A percentile compares a stretch with the other conserved stretches of the same genome.
Evolutionary conservation across 345 rosid species (phyloP).

Genomic region (Bruguiera sexangula): DNA sequence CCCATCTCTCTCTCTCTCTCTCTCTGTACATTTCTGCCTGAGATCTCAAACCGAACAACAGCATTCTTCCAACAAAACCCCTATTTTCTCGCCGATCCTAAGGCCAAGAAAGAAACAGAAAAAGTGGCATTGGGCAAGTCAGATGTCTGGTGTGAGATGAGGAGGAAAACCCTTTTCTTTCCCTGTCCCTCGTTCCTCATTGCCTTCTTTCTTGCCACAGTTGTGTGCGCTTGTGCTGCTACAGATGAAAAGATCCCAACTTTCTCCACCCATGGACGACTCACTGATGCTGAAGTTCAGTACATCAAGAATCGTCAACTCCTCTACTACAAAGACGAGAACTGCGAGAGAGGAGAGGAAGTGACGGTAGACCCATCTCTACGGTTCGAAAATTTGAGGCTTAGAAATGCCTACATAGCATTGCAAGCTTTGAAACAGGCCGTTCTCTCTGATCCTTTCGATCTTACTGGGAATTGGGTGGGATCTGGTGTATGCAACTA

Average conservation of each 20-base stretch:
- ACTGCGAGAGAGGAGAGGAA: background rate
- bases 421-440: constrained; percentile 28
- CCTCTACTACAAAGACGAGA: background rate
- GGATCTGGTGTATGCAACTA: constrained; percentile 21
- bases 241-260: constrained; percentile 22
- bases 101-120: background rate
- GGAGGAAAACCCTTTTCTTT: constrained; percentile 39
- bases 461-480: constrained; percentile 21
- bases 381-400: constrained; percentile 16
- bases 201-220: constrained; percentile 14
- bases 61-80: background rate
- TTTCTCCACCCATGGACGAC: constrained; percentile 39
- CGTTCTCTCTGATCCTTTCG: constrained; percentile 20
- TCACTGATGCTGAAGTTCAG: background rate
- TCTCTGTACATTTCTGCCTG: constrained; percentile 10
- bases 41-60: constrained; percentile 18
- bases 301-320: background rate
- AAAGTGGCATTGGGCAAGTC: constrained; percentile 35
- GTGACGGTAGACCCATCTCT: constrained; percentile 4
- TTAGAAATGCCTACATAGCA: constrained; percentile 25
- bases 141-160: constrained; percentile 86
- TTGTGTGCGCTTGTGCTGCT: constrained; percentile 16
- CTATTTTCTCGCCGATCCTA: constrained; percentile 6
- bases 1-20: constrained; percentile 3
- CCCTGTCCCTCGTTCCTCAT: constrained; percentile 21